phyloP scores from a whole-genome alignment of 2,329 filamentous ascomycete genomes.

The Alternaria rosae region DNA sequence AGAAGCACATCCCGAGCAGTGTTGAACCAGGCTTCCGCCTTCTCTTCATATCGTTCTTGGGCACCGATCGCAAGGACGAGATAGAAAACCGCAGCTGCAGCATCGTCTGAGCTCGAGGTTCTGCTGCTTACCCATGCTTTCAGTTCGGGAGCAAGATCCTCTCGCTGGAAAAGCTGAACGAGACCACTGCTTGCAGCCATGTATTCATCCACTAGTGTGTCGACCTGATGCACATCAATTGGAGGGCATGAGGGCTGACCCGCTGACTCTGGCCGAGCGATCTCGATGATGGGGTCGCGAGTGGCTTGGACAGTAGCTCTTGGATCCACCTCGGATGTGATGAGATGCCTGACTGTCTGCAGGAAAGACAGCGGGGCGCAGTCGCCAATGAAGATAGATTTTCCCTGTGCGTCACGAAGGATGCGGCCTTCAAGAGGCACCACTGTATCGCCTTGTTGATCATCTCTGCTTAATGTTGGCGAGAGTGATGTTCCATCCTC shows the following conservation, averaged over 20 bases:
- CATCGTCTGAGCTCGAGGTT: slow-evolving; percentile 45
- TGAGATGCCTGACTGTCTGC: slow-evolving; percentile 60
- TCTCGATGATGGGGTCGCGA: slow-evolving; percentile 43
- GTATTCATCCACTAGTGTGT: slow-evolving; percentile 54
- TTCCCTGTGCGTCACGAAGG: slow-evolving; percentile 61
- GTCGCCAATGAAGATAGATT: slow-evolving; percentile 63
- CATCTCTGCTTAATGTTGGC: slow-evolving; percentile 36
- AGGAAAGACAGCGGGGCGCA: slow-evolving; percentile 62
- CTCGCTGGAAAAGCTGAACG: slow-evolving; percentile 57
- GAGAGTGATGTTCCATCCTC: slow-evolving; percentile 25
- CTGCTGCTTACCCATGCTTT: slow-evolving; percentile 33
- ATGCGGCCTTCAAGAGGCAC: slow-evolving; percentile 56
- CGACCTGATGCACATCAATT: slow-evolving; percentile 50
- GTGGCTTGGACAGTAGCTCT: slow-evolving; percentile 32
- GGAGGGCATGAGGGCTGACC: slow-evolving; percentile 23
- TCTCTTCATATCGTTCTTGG: slow-evolving; percentile 52
- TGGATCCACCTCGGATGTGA: slow-evolving; percentile 49
- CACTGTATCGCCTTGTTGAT: slow-evolving; percentile 51
- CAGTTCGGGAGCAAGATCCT: slow-evolving; percentile 42
- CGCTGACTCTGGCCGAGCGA: slow-evolving; percentile 34
- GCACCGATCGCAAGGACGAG: slow-evolving; percentile 60
- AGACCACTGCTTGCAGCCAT: slow-evolving; percentile 57
- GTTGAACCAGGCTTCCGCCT: slow-evolving; percentile 58
- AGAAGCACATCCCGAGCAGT: slow-evolving; percentile 56
- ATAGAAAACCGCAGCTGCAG: slow-evolving; percentile 58